Conservation (phyloP, 129 eudicot species). For the Flaveria sonorensis region DNA sequence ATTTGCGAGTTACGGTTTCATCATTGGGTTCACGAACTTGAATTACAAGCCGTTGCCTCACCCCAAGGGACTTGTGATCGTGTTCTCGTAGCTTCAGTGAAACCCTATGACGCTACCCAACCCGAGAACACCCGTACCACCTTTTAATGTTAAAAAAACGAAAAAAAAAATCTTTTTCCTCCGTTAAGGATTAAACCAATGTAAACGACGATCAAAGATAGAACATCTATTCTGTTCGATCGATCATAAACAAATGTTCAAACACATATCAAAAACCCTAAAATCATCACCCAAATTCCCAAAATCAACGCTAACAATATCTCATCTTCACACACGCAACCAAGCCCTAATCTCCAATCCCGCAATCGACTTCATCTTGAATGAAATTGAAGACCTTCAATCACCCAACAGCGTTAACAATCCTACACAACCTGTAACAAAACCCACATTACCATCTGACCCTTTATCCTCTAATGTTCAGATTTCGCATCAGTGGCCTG, state of each 20-base stretch:
- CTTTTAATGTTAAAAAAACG: too few relatives aligned
- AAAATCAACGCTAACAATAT: constrained; percentile 22
- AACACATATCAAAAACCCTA: constrained; percentile 28
- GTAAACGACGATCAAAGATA: background rate
- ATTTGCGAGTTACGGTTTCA: too few relatives aligned
- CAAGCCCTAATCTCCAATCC: constrained; percentile 41
- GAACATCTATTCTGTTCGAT: background rate
- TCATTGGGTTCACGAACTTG: too few relatives aligned
- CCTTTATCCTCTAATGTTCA: constrained; percentile 13
- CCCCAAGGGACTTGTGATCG: too few relatives aligned
- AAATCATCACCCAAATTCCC: constrained; percentile 36
- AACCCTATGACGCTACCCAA: too few relatives aligned
- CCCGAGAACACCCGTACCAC: too few relatives aligned
- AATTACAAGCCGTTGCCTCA: too few relatives aligned
- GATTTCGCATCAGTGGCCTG: constrained; percentile 63
- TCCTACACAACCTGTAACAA: constrained; percentile 19
- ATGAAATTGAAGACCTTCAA: constrained; percentile 38
- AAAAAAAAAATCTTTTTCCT: too few relatives aligned
- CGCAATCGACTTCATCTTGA: constrained; percentile 52
- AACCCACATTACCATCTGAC: background rate
- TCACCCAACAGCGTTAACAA: constrained; percentile 26
- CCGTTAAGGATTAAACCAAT: too few relatives aligned
- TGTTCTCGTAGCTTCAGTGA: too few relatives aligned
- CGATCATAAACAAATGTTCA: constrained; percentile 35
- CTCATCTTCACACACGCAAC: constrained; percentile 35